Evolutionary conservation across 2,329 filamentous ascomycete species (phyloP), one percentile per base, ranked within the genome.

Genomic region (Stagonosporopsis tanaceti): DNA sequence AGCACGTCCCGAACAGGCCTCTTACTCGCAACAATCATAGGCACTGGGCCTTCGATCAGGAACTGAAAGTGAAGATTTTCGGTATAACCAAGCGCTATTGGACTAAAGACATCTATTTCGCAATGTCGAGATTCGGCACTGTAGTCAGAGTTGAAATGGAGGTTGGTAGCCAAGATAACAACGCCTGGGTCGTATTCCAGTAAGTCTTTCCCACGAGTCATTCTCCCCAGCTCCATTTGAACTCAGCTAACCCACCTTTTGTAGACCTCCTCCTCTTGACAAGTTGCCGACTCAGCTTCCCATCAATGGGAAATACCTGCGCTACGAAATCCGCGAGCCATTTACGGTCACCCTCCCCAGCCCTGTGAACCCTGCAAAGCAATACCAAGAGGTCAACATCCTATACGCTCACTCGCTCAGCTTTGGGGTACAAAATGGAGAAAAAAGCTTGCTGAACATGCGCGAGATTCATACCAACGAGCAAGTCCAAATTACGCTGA

Each of bases 401-500:
- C 39, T 75, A 8, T 63, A 37, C 7, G 78, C 83, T 2, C 65
- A 70, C 1, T 77, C 76, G 0, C 67, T 93, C 1, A 82, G 86
- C 17, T 89, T 93, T 63, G 90, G 91, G 0, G 78, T 86, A 38
- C 81, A 87, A 76, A 65, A 82, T 1, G 75, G 81, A 1, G 81
- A 84, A 4, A 77, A 76, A 2, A 78, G 79, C 0, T 86, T 93
- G 81, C 84, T 88, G 70, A 74, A 80, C 8, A 85, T 91, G 81
- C 83, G 82, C 50, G 82, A 79, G 1, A 66, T 81, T 6, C 60
- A 64, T 14, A 51, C 71, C 3, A 38, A 59, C 5, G 63, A 65
- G 4, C 44, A 62, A 2, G 62, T 80, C 3, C 67, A 68, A 15
- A 53, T 84, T 42, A 68, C 71, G 9, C 63, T 84, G 5, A 77